phyloP scores from a whole-genome alignment of 257 asterid species.

The Cinchona pubescens region DNA sequence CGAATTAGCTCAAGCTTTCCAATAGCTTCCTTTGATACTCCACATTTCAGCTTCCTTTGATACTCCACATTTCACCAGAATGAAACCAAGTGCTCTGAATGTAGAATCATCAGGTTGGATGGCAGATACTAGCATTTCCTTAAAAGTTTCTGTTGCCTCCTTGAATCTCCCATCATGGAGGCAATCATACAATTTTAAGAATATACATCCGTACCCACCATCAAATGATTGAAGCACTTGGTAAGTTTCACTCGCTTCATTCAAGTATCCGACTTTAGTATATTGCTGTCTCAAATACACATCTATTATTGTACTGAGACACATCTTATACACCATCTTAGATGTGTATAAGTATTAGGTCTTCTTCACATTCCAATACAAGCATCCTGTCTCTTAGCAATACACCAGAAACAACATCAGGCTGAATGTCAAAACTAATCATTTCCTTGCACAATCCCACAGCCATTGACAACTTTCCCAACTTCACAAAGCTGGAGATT shows the following conservation, averaged over 20 bases:
- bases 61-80: slow-evolving; percentile 83
- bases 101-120: slow-evolving; percentile 71
- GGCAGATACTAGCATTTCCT: slow-evolving; percentile 58
- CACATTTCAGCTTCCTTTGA: too few species aligned
- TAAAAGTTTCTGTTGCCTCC: slow-evolving; percentile 70
- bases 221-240: slow-evolving; percentile 43
- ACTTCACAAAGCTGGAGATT: slow-evolving; percentile 68
- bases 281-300: slow-evolving; percentile 73
- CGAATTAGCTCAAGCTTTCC: slow-evolving; percentile 51
- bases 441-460: slow-evolving; percentile 58
- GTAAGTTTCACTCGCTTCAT: slow-evolving; percentile 70
- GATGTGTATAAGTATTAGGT: slow-evolving; percentile 46
- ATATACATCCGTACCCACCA: slow-evolving; percentile 52
- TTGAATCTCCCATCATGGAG: slow-evolving; percentile 79
- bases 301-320: slow-evolving; percentile 45
- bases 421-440: slow-evolving; percentile 48
- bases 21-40: slow-evolving; percentile 55
- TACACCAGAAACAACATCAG: slow-evolving; percentile 80
- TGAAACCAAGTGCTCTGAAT: slow-evolving; percentile 58
- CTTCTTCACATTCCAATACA: slow-evolving; percentile 62
- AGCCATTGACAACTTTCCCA: slow-evolving; percentile 56
- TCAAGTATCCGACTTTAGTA: slow-evolving; percentile 75
- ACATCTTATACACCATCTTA: too few species aligned
- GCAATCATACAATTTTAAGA: slow-evolving; percentile 93
- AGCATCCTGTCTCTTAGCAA: slow-evolving; percentile 76